Conservation (phyloP, 257 asterid species). For the Plantago major region DNA sequence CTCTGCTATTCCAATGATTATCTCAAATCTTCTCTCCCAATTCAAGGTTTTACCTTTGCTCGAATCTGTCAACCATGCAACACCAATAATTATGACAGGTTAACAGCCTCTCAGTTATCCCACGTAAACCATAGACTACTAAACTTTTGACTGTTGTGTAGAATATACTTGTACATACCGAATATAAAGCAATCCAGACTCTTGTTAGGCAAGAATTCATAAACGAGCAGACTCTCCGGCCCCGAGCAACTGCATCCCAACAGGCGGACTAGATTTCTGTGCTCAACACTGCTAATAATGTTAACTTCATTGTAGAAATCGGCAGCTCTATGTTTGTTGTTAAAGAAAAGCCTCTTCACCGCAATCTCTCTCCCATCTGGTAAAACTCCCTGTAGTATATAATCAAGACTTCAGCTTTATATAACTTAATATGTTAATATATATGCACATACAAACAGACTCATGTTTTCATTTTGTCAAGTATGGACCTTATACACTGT, state of each 20-base stretch:
- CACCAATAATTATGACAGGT: not conserved
- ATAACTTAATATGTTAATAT: not conserved
- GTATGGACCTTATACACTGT: constrained; percentile 66
- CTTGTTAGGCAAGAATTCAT: constrained; percentile 61
- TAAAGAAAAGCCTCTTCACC: constrained; percentile 83
- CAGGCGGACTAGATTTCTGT: constrained; percentile 76
- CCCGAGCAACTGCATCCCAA: constrained; percentile 89
- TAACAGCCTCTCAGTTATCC: not conserved
- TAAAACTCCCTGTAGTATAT: constrained; percentile 56
- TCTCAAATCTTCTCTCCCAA: constrained; percentile 67
- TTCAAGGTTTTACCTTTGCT: constrained; percentile 47
- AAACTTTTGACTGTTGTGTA: not conserved
- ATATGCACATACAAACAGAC: too few species aligned
- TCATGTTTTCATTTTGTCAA: not conserved
- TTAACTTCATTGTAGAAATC: constrained; percentile 95
- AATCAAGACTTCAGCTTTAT: not conserved
- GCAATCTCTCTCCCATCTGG: constrained; percentile 93
- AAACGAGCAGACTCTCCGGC: constrained; percentile 91
- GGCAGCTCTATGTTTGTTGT: constrained; percentile 83
- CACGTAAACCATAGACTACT: not conserved
- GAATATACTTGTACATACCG: constrained; percentile 34
- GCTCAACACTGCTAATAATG: constrained; percentile 82
- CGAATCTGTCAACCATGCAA: constrained; percentile 35
- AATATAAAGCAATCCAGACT: constrained; percentile 80
- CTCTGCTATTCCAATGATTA: constrained; percentile 68